A percentile compares a stretch with the other conserved stretches of the same genome.
Evolutionary conservation across 805 yeast genomes (phyloP).

Genomic region (Candida maesae): DNA sequence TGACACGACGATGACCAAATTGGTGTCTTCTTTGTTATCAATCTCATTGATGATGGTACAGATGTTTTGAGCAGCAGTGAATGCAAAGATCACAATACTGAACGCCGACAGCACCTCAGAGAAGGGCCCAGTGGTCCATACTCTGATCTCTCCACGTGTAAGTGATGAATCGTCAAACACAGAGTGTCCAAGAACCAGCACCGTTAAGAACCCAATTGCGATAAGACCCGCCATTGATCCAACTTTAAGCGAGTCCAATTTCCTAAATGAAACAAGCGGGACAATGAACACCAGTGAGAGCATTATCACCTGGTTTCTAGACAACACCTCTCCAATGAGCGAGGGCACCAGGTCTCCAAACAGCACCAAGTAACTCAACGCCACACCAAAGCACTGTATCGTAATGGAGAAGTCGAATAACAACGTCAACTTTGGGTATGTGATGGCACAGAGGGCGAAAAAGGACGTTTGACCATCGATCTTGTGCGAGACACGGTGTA

Average conservation of each 20-base stretch:
- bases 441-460: conserved; percentile 64
- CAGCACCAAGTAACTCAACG: conserved; percentile 64
- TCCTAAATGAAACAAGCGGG: conserved; percentile 62
- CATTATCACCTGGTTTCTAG: conserved; percentile 40
- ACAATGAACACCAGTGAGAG: conserved; percentile 47
- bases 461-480: conserved; percentile 60
- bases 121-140: conserved; percentile 39
- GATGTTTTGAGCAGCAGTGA: conserved; percentile 78
- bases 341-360: conserved; percentile 76
- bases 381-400: conserved; percentile 77
- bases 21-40: conserved; percentile 46
- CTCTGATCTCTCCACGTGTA: conserved; percentile 40
- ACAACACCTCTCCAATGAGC: conserved; percentile 40
- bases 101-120: conserved; percentile 55
- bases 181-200: conserved; percentile 51
- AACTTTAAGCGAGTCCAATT: conserved; percentile 64
- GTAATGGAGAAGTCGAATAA: conserved; percentile 74
- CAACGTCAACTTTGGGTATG: conserved; percentile 66
- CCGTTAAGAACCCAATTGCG: conserved; percentile 59
- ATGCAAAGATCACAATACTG: conserved; percentile 75
- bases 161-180: conserved; percentile 40
- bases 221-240: conserved; percentile 67
- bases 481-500: conserved; percentile 54
- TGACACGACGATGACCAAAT: conserved; percentile 47
- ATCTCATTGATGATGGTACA: conserved; percentile 73